Percentiles rank a stretch among this genome's conserved stretches.
These are phyloP conservation scores for Nannochloropsis oceanica DNA, from an alignment of 108 stramenopile species.

Conservation along the genomic window DNA sequence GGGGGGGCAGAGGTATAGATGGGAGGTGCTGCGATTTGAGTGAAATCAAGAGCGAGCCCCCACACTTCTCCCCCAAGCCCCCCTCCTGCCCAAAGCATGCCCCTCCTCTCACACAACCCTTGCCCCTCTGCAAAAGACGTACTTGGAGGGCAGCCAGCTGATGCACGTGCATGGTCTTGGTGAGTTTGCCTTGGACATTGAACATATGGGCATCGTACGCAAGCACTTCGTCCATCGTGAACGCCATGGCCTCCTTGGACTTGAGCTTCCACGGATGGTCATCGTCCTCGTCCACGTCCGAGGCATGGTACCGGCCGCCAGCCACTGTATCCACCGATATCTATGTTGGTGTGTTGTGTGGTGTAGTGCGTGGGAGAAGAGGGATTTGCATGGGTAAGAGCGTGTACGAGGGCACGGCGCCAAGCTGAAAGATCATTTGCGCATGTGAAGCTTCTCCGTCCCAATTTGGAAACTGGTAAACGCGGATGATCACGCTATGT, in stretches of 20 bases:
- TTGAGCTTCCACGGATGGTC: background rate
- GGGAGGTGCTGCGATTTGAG: background rate
- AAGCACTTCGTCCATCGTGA: background rate
- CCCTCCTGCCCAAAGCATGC: background rate
- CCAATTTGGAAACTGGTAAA: no score
- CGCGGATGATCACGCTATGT: no score
- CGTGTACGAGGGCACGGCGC: no score
- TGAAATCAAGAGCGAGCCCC: no score
- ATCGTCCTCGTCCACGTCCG: background rate
- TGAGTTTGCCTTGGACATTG: background rate
- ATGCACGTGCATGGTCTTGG: background rate
- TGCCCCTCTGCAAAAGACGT: background rate
- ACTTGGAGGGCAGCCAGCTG: background rate
- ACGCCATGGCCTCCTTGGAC: background rate
- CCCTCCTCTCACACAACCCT: background rate
- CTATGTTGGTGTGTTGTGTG: background rate
- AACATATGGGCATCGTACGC: background rate
- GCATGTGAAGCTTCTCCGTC: no score
- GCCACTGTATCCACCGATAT: background rate
- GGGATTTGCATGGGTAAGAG: no score
- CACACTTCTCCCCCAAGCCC: no score
- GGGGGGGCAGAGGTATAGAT: background rate
- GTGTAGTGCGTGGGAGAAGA: no score
- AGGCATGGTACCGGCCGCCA: background rate
- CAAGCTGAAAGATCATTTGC: no score